Percentiles rank a stretch among this genome's conserved stretches.
phyloP scores from a whole-genome alignment of 2,329 filamentous ascomycete species.

The Alternaria brassicicola region DNA sequence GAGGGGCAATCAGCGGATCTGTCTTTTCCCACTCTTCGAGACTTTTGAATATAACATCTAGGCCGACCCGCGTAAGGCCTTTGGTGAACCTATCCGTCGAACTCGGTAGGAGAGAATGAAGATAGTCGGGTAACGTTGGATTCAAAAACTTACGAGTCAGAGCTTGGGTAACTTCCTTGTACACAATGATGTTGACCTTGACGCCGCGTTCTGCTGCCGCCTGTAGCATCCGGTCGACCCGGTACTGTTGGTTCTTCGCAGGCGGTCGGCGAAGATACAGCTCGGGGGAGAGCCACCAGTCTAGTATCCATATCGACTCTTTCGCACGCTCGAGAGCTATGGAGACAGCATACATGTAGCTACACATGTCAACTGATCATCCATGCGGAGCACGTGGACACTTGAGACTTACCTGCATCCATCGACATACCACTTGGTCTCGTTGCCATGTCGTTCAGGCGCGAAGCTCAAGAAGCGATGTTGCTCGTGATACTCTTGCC shows the following conservation, averaged over 20 bases:
- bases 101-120: constrained; percentile 52
- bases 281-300: constrained; percentile 90
- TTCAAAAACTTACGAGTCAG: constrained; percentile 70
- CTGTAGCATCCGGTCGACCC: constrained; percentile 81
- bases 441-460: constrained; percentile 71
- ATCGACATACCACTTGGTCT: constrained; percentile 87
- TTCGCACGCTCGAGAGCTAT: constrained; percentile 77
- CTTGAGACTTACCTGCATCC: constrained; percentile 40
- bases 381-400: not conserved
- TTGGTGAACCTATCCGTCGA: constrained; percentile 52
- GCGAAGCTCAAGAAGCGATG: constrained; percentile 70
- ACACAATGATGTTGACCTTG: constrained; percentile 83
- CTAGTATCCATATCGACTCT: constrained; percentile 82
- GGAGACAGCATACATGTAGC: constrained; percentile 84
- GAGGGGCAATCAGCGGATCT: constrained; percentile 52
- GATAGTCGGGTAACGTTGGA: constrained; percentile 51
- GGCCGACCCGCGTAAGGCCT: constrained; percentile 49
- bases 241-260: constrained; percentile 79
- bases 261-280: constrained; percentile 85
- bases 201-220: constrained; percentile 85
- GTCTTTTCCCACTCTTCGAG: constrained; percentile 54
- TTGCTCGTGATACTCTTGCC: constrained; percentile 51
- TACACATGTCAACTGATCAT: not conserved
- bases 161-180: constrained; percentile 82
- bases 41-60: constrained; percentile 53